Evolutionary conservation across 305 asterid genomes (phyloP).

Genomic region (Euphrasia arctica): DNA sequence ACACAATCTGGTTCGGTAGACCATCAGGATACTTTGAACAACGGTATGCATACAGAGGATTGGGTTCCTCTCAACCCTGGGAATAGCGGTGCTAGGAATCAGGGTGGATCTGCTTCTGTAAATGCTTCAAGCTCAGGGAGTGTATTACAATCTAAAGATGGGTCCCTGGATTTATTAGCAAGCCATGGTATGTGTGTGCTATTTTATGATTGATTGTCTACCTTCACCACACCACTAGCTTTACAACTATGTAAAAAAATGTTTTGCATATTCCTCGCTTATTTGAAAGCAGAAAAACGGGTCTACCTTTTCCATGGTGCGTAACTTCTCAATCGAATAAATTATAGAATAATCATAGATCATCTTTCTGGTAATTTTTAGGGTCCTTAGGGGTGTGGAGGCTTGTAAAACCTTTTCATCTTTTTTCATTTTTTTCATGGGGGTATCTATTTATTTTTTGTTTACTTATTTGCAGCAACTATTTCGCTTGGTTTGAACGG

Average conservation of each 20-base stretch:
- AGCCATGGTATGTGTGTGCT: constrained; percentile 49
- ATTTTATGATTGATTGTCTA: neutral
- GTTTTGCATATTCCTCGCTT: neutral
- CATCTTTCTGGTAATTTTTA: constrained; percentile 13
- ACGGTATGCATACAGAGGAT: constrained; percentile 70
- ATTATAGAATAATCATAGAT: neutral
- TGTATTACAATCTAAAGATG: too few relatives aligned
- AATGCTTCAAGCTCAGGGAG: constrained; percentile 33
- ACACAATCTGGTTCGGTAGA: constrained; percentile 53
- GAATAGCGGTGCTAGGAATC: constrained; percentile 50
- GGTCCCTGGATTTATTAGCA: constrained; percentile 30
- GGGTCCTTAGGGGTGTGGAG: neutral
- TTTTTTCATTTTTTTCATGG: neutral
- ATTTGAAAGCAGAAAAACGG: neutral
- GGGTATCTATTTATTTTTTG: neutral
- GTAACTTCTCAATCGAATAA: constrained; percentile 1
- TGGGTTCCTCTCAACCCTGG: constrained; percentile 93
- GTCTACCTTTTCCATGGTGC: constrained; percentile 2
- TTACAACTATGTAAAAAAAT: neutral
- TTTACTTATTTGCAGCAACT: constrained; percentile 50
- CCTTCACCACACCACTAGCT: neutral
- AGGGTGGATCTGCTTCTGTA: constrained; percentile 39
- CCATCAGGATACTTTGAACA: constrained; percentile 50
- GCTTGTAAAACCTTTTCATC: neutral
- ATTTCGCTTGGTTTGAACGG: constrained; percentile 60